These are phyloP conservation scores for Hebeloma cylindrosporum DNA, from an alignment of 768 basidiomycete genomes.

Conservation along the genomic window DNA sequence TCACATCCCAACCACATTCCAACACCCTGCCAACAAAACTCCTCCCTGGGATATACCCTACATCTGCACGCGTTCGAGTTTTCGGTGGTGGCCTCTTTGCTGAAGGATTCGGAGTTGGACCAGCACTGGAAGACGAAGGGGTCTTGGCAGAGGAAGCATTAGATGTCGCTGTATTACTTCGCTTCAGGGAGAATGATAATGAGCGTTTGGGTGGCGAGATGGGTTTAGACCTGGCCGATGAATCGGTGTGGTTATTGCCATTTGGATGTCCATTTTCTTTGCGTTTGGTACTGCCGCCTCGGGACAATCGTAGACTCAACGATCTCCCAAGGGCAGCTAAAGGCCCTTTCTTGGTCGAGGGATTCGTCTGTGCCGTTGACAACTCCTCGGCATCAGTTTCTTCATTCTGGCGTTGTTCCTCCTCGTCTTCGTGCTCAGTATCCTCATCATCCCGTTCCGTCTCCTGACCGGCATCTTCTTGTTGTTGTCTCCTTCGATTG, in stretches of 20 bases:
- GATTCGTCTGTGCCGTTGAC: conserved; percentile 2
- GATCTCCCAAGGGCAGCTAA: conserved; percentile 23
- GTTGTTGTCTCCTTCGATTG: not conserved
- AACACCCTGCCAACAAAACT: conserved; percentile 84
- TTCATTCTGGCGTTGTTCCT: conserved; percentile 4
- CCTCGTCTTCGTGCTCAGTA: conserved; percentile 2
- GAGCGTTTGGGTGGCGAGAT: conserved; percentile 14
- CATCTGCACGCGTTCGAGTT: conserved; percentile 30
- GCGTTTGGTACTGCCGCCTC: conserved; percentile 7
- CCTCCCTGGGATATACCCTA: conserved; percentile 83
- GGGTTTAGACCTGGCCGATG: not conserved
- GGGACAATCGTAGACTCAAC: conserved; percentile 19
- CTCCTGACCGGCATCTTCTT: conserved; percentile 1
- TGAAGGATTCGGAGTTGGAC: too few species aligned
- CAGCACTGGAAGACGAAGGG: conserved; percentile 1
- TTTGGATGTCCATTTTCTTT: conserved; percentile 4
- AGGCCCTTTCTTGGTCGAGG: conserved; percentile 13
- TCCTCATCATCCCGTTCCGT: conserved; percentile 7
- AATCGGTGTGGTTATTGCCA: not conserved
- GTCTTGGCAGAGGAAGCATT: conserved; percentile 4
- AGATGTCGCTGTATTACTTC: conserved; percentile 17
- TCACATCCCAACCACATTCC: conserved; percentile 81
- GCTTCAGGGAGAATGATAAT: conserved; percentile 21
- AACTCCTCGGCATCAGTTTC: conserved; percentile 10
- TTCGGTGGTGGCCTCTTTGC: conserved; percentile 19